phyloP scores from a whole-genome alignment of 495 filamentous ascomycete species.

The Penicillium turbatum region DNA sequence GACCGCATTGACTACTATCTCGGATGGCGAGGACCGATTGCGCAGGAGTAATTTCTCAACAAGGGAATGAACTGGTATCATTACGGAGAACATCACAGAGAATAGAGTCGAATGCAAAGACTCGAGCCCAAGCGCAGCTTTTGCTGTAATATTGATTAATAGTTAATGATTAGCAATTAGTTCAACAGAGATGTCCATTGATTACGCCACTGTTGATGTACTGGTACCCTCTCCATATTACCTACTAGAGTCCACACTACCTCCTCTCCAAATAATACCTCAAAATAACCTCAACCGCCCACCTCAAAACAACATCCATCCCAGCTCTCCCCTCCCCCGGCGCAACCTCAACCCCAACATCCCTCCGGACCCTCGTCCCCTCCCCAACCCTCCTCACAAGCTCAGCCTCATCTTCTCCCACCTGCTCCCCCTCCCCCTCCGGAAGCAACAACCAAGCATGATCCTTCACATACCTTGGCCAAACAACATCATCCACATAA shows the following conservation, averaged over 20 bases:
- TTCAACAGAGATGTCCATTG: neutral
- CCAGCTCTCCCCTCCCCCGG: constrained; percentile 32
- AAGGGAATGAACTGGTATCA: neutral
- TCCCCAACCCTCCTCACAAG: constrained; percentile 32
- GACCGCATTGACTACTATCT: constrained; percentile 37
- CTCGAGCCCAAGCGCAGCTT: neutral
- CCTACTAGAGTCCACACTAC: neutral
- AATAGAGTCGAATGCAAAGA: neutral
- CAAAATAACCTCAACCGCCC: constrained; percentile 45
- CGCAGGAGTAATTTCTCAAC: neutral
- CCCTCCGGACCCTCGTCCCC: constrained; percentile 28
- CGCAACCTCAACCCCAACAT: constrained; percentile 39
- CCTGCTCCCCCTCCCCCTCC: constrained; percentile 53
- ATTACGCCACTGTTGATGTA: neutral
- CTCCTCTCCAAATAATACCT: constrained; percentile 10
- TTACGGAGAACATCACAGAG: too few species aligned
- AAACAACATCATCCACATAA: constrained; percentile 92
- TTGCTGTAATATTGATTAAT: too few species aligned
- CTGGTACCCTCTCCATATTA: neutral
- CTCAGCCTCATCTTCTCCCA: constrained; percentile 16
- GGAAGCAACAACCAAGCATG: constrained; percentile 71
- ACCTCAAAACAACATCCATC: constrained; percentile 38
- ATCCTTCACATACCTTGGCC: constrained; percentile 82
- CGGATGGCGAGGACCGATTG: constrained; percentile 35
- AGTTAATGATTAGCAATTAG: neutral